These are phyloP conservation scores for Meripilus lineatus DNA, from an alignment of 1,284 basidiomycete genomes.

Conservation along the genomic window DNA sequence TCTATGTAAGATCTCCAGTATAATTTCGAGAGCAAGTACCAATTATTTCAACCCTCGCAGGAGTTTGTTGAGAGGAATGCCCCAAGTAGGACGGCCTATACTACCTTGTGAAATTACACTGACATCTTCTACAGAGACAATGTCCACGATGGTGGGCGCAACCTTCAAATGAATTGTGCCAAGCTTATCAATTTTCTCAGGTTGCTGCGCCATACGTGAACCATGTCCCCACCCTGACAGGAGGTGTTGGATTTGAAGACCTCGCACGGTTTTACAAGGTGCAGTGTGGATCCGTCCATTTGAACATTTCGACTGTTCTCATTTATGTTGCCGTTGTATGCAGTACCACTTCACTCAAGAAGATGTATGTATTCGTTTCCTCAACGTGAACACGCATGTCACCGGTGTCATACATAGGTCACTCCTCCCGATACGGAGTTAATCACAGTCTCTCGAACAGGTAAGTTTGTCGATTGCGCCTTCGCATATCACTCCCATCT, in stretches of 20 bases:
- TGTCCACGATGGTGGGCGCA: conserved; percentile 37
- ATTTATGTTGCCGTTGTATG: conserved; percentile 1
- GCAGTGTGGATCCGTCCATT: neutral
- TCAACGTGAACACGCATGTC: neutral
- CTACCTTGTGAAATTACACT: neutral
- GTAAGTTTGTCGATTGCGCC: conserved; percentile 23
- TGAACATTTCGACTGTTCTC: neutral
- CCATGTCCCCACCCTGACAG: conserved; percentile 43
- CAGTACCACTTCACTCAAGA: conserved; percentile 40
- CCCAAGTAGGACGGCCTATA: conserved; percentile 24
- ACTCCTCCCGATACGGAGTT: conserved; percentile 38
- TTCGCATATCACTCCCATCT: neutral
- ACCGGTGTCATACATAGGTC: conserved; percentile 23
- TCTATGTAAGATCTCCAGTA: conserved; percentile 27
- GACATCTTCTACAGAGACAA: conserved; percentile 31
- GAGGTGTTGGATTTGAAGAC: conserved; percentile 37
- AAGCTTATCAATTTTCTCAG: conserved; percentile 18
- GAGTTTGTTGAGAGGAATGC: conserved; percentile 40
- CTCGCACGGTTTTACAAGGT: conserved; percentile 42
- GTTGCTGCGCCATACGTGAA: conserved; percentile 45
- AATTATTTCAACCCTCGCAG: conserved; percentile 14
- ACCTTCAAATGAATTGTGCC: neutral
- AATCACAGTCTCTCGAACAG: conserved; percentile 39
- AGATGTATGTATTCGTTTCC: conserved; percentile 14
- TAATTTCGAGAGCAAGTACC: too few relatives aligned